Base-by-base conservation (phyloP, 257 asterid genomes). In the Penstemon davidsonii region DNA sequence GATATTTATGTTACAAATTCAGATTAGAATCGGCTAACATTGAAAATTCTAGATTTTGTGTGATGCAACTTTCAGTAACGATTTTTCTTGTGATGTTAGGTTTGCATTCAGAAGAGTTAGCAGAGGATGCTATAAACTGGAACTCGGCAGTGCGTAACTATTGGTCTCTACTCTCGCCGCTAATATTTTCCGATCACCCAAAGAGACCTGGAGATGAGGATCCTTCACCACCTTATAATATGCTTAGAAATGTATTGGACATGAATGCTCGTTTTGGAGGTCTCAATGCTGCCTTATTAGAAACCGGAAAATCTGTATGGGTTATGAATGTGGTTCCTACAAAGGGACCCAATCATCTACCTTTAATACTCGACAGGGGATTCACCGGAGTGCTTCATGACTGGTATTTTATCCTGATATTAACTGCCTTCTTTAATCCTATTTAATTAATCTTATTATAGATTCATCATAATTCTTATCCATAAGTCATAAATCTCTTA, bases 151-250 rank as follows among this genome's bases (percentile, higher is more conserved):
- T 87, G 38, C 85, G 66, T 52, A 88, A 91, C 54, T 91, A 88
- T 76, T 94, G 99, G 99, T 94, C 99, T 59, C 82, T 94, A 71
- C 90, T 94, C 51, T 94, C 99, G 25, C 99, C 99, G 13, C 66
- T 94, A 53, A 91, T 94, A 77, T 94, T 91, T 73, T 94, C 99
- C 1, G 99, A 94, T 80, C 99, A 94, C 76, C 99, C 99, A 4
- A 94, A 94, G 84, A 80, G 99, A 81, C 99, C 99, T 45, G 99
- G 99, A 3, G 96, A 88, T 46, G 99, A 94, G 81, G 99, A 94
- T 75, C 99, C 99, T 79, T 85, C 96, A 51, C 99, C 99, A 40
- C 99, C 99, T 78, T 94, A 83, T 79, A 94, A 94, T 92, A 94
- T 94, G 99, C 90, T 94, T 67, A 85, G 99, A 75, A 94, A 94